Base-by-base conservation (phyloP, 148 eudicot genomes). In the Drosera capensis region DNA sequence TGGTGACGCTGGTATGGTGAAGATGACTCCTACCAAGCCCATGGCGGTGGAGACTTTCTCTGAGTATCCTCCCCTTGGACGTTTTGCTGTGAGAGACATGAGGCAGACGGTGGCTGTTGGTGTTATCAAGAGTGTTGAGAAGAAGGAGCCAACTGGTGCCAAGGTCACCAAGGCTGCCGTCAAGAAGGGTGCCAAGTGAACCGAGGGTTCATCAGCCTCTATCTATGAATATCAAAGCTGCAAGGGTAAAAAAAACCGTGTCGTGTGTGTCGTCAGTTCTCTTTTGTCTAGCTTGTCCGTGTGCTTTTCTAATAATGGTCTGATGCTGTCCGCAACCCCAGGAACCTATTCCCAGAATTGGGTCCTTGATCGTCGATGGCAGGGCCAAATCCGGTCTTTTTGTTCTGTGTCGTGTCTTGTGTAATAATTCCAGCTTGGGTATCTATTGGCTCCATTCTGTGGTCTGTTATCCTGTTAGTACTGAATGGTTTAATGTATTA, bases 101-200 rank as follows among this genome's bases (percentile, higher is more conserved):
- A 46, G 66, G 30, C 66, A 61, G 40, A 61, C 66, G 0, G 66
- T 61, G 28, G 66, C 66, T 24, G 66, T 61, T n/a, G 66, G 66
- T 47, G 70, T 65, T 7, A 65, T 65, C 65, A 65, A 65, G 56
- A 54, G 56, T n/a, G 70, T 65, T 12, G 70, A 65, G 42, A 65
- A 65, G 70, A 65, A 65, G 70, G 70, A 65, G 1, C 60, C 70
- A 2, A 20, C 60, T 19, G 70, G 70, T 40, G 70, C 70, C 37
- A 65, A 65, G 48, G 70, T 65, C 13, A 65, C 70, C 60, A 65
- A 65, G 60, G 65, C 70, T 54, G 70, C 70, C 12, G 70, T 39
- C 23, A 59, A 65, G 65, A 65, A 65, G 65, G 65, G 70, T 43
- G 70, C 44, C 25, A 65, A 59, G 70, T 65, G 70, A 65, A 65